Evolutionary conservation across 2,329 filamentous ascomycete species (phyloP), one percentile per base, ranked within the genome.

Genomic region (Pyrenochaeta sp.): DNA sequence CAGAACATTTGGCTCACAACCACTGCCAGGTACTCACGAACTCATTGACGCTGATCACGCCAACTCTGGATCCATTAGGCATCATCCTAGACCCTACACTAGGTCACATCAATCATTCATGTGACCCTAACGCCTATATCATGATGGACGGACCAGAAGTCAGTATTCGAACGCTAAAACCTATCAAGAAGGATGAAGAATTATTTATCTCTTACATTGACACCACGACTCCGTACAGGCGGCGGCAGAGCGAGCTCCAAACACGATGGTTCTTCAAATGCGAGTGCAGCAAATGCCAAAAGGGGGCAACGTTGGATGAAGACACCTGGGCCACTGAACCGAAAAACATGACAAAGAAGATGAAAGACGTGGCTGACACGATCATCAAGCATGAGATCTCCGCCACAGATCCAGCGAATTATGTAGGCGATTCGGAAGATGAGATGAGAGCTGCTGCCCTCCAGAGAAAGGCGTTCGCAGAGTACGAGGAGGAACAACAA

Each of bases 181-280:
- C 80, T 0, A 85, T 89, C 54, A 69, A 75, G 15, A 77, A 79
- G 51, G 81, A 79, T 55, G 81, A 85, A 27, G 85, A 89, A 66
- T 77, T 89, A 27, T 83, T 80, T 61, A 84, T 88, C 53, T 83
- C 85, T 2, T 89, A 89, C 64, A 78, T 87, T 56, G 86, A 89
- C 62, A 76, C 77, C 31, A 85, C 82, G 0, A 79, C 81, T 33
- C 80, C 84, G 0, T 79, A 77, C 21, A 61, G 73, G 7, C 74
- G 77, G n/a, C 82, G 86, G 2, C 82, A 81, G 56, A 71, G 70
- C 2, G 82, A 86, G 60, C 78, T 89, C 1, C 71, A 73, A 41
- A 72, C 78, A 20, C 78, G 82, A 23, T 89, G 86, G 75, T 85
- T 82, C 67, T 89, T 89, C 70, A 74, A 71, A 12, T 89, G 86